A percentile compares a stretch with the other conserved stretches of the same genome.
These are phyloP conservation scores for Actinomortierella wolfii DNA, from an alignment of 371 early-diverging fungal species.

Conservation along the genomic window DNA sequence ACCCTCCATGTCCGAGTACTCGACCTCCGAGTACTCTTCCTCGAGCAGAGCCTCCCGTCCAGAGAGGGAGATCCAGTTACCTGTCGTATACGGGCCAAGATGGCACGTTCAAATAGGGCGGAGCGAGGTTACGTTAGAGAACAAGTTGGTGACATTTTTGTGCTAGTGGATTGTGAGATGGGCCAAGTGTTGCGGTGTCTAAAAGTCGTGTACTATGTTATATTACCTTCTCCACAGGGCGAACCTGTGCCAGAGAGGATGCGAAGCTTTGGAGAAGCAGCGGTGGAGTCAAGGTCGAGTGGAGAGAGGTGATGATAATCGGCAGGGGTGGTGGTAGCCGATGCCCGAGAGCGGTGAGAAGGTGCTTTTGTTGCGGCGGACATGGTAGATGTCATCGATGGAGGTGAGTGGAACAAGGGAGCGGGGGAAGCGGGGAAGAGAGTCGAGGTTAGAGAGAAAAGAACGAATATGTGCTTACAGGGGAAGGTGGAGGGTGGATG, in stretches of 20 bases:
- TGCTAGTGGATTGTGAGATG: too few relatives aligned
- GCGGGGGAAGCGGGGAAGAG: too few relatives aligned
- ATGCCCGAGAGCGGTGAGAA: constrained; percentile 35
- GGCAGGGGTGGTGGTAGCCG: constrained; percentile 29
- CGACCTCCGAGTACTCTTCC: constrained; percentile 46
- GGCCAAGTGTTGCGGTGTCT: too few relatives aligned
- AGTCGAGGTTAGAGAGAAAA: too few relatives aligned
- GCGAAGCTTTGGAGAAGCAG: constrained; percentile 36
- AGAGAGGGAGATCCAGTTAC: constrained; percentile 41
- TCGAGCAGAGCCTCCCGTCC: constrained; percentile 32
- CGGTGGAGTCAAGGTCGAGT: constrained; percentile 8
- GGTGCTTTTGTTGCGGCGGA: not conserved
- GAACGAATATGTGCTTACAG: too few relatives aligned
- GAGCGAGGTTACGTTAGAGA: not conserved
- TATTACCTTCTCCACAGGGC: constrained; percentile 45
- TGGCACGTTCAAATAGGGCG: constrained; percentile 1
- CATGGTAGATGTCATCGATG: too few relatives aligned
- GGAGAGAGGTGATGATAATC: constrained; percentile 22
- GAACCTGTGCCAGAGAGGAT: constrained; percentile 43
- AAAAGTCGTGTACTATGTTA: too few relatives aligned
- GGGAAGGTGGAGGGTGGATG: too few relatives aligned
- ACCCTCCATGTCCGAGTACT: constrained; percentile 47
- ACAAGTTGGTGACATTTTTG: not conserved
- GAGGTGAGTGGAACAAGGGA: too few relatives aligned
- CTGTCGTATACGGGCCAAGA: constrained; percentile 8